Evolutionary conservation across 148 eudicot genomes (phyloP).

Genomic region (Rhododendron ovatum): DNA sequence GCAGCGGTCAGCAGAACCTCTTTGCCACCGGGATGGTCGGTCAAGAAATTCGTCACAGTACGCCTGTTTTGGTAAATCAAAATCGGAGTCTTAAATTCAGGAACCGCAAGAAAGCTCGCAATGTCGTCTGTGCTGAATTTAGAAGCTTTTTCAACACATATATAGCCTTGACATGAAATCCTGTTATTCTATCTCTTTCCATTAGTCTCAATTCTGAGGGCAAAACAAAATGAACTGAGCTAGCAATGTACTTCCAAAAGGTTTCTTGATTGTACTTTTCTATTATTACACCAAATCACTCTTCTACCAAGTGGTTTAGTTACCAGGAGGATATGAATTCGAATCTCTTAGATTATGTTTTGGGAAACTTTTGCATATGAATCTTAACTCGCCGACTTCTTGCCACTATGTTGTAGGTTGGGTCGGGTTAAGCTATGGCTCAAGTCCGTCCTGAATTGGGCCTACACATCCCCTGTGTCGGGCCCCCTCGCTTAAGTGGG

Average conservation of each 20-base stretch:
- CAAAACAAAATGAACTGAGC: not conserved
- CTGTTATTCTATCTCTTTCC: not conserved
- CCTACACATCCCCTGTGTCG: no score
- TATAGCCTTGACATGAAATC: not conserved
- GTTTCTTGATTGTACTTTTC: not conserved
- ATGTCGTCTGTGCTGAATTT: not conserved
- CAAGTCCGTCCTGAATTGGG: no score
- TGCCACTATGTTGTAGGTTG: no score
- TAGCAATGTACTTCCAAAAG: not conserved
- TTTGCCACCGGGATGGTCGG: conserved; percentile 58
- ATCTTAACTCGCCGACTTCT: no score
- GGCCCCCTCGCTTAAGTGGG: no score
- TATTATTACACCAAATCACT: not conserved
- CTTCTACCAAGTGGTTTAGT: not conserved
- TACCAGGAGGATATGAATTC: no score
- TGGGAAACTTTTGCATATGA: no score
- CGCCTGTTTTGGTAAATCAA: conserved; percentile 19
- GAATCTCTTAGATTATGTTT: no score
- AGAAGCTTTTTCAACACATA: not conserved
- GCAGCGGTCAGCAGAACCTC: conserved; percentile 38
- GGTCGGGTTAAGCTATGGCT: no score
- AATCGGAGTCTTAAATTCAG: not conserved
- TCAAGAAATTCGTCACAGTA: conserved; percentile 46
- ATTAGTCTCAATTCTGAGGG: not conserved
- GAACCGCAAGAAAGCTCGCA: not conserved